Evolutionary conservation across 129 eudicot genomes (phyloP).

Genomic region (Saussurea involucrata): DNA sequence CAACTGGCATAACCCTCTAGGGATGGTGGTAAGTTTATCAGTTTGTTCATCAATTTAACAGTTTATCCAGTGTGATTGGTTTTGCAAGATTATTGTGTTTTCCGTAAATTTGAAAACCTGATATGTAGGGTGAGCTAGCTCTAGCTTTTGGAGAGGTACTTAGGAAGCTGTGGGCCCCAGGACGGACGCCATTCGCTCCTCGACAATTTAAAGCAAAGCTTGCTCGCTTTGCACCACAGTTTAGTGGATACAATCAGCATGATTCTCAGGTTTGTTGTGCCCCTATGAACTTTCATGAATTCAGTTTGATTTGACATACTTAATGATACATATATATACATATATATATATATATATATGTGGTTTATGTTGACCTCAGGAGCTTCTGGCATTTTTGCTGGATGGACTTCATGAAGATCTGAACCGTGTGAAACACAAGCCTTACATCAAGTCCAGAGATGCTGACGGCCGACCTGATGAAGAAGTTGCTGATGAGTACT

Average conservation of each 20-base stretch:
- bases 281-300: conserved; percentile 2
- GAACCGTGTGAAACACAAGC: conserved; percentile 96
- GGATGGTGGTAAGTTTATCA: conserved; percentile 87
- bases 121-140: conserved; percentile 92
- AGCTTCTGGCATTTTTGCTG: conserved; percentile 91
- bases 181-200: conserved; percentile 89
- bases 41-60: neutral
- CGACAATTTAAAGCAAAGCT: conserved; percentile 85
- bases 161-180: conserved; percentile 92
- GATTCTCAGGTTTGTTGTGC: conserved; percentile 80
- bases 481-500: conserved; percentile 97
- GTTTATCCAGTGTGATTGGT: conserved; percentile 2
- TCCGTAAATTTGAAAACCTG: neutral
- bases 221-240: conserved; percentile 98
- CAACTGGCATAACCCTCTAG: conserved; percentile 92
- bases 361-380: conserved; percentile 39
- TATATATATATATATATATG: no score
- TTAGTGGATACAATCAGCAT: conserved; percentile 95
- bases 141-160: conserved; percentile 93
- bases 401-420: conserved; percentile 99
- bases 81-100: neutral
- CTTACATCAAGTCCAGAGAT: conserved; percentile 84
- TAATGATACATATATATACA: no score
- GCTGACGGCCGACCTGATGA: conserved; percentile 99
- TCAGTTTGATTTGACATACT: neutral